Evolutionary conservation across 2,329 filamentous ascomycete species (phyloP), one percentile per base, ranked within the genome.

Genomic region (Thermomyces lanuginosus): DNA sequence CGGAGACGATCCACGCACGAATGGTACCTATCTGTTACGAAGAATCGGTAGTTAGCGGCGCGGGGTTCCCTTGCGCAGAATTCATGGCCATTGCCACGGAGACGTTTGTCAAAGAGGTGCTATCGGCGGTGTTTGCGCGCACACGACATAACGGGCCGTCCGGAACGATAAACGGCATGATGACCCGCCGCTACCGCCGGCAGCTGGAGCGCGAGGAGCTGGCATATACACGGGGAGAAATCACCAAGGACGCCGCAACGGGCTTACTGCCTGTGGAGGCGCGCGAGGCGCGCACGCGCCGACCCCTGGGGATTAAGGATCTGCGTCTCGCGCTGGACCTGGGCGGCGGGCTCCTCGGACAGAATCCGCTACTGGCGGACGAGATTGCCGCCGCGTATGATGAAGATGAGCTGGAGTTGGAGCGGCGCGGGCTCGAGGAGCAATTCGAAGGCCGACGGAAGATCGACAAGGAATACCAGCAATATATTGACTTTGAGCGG

Each of bases 181-280:
- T 83, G 48, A 92, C 82, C 2, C 68, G 75, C 38, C 74, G 71
- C 32, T 93, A 86, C 52, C 72, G 71, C 36, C 65, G 68, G 32
- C 78, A 81, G 46, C 62, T 92, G 7, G 69, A 72, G 29, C 61
- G 63, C 24, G 84, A 93, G 49, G 83, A 92, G 46, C 66, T 76
- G 22, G 67, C 71, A 1, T 72, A 69, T 14, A 65, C 72, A 21
- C 64, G 71, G n/a, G 82, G 83, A 4, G 78, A 84, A 40, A 49
- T 91, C 1, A 60, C 67, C 10, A 66, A 80, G 38, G 79, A 83
- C 32, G 75, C 77, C 33, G 51, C 55, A 11, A 75, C 69, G 24
- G 83, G 83, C 1, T 54, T 92, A 15, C 56, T 93, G 4, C 86
- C 84, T 0, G 59, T 83, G 18, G 83, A 93, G 51, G 70, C 78